These are phyloP conservation scores for Cutaneotrichosporon daszewskae DNA, from an alignment of 1,284 basidiomycete species.

Conservation along the genomic window DNA sequence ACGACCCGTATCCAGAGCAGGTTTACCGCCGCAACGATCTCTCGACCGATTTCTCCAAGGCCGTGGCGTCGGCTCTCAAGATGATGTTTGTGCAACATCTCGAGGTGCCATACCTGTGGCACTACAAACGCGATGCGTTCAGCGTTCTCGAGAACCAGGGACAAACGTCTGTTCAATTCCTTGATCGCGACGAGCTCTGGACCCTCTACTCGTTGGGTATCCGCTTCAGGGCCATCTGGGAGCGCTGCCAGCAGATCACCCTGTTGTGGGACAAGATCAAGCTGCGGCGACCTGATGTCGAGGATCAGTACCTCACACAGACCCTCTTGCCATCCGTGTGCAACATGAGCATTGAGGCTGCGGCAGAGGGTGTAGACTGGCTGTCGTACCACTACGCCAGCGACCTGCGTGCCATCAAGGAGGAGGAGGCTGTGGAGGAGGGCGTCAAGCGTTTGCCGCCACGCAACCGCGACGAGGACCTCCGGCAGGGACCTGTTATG, in stretches of 20 bases:
- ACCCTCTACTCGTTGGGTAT: conserved; percentile 76
- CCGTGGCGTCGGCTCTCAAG: conserved; percentile 72
- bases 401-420: conserved; percentile 61
- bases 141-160: conserved; percentile 39
- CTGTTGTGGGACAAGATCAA: conserved; percentile 56
- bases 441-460: conserved; percentile 45
- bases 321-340: conserved; percentile 37
- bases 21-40: conserved; percentile 51
- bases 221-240: conserved; percentile 75
- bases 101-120: conserved; percentile 93
- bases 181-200: conserved; percentile 79
- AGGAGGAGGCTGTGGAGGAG: conserved; percentile 62
- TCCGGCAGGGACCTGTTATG: conserved; percentile 36
- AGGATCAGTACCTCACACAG: conserved; percentile 36
- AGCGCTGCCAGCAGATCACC: conserved; percentile 62
- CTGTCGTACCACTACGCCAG: conserved; percentile 68
- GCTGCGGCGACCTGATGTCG: conserved; percentile 32
- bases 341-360: conserved; percentile 65
- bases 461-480: conserved; percentile 21
- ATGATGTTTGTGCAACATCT: conserved; percentile 80
- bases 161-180: conserved; percentile 53
- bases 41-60: conserved; percentile 65
- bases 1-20: conserved; percentile 48
- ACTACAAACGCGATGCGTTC: conserved; percentile 72
- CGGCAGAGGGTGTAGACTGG: conserved; percentile 90